These are phyloP conservation scores for Magnusiomyces starmeri DNA, from an alignment of 1,139 yeast species.

Conservation along the genomic window DNA sequence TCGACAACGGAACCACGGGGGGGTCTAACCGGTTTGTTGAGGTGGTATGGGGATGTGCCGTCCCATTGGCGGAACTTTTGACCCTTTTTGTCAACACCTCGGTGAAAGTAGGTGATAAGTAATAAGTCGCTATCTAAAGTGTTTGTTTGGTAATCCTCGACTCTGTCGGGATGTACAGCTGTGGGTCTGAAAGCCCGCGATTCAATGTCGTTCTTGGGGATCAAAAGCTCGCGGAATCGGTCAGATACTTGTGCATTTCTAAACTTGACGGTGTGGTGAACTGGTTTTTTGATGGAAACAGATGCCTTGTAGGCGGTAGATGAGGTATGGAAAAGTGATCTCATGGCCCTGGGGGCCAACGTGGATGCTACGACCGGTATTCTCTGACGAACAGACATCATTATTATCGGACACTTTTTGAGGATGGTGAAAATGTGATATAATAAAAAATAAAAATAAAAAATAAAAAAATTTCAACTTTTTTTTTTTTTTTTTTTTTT, in stretches of 20 bases:
- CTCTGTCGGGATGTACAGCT: constrained; percentile 68
- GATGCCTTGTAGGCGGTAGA: constrained; percentile 43
- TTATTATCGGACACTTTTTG: not conserved
- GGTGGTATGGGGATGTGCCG: constrained; percentile 79
- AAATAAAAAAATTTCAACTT: too few relatives aligned
- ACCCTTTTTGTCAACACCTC: constrained; percentile 47
- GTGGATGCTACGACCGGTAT: not conserved
- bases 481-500: not conserved
- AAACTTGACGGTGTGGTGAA: constrained; percentile 78
- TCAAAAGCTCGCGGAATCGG: constrained; percentile 58
- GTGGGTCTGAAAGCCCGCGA: constrained; percentile 70
- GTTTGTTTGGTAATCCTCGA: constrained; percentile 67
- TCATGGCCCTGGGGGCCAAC: not conserved
- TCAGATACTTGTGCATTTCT: constrained; percentile 53
- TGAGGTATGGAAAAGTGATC: constrained; percentile 26
- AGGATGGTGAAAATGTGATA: too few relatives aligned
- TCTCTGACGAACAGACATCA: constrained; percentile 30
- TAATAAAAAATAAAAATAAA: too few relatives aligned
- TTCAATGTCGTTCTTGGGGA: constrained; percentile 43
- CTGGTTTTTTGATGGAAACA: constrained; percentile 71
- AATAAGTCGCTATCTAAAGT: constrained; percentile 70
- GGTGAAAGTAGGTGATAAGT: constrained; percentile 70
- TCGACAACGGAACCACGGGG: constrained; percentile 46
- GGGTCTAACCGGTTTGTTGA: constrained; percentile 54
- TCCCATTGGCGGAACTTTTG: constrained; percentile 80